Evolutionary conservation across 2,329 filamentous ascomycete genomes (phyloP), one percentile per base, ranked within the genome.

Genomic region (Colletotrichum coccodes): DNA sequence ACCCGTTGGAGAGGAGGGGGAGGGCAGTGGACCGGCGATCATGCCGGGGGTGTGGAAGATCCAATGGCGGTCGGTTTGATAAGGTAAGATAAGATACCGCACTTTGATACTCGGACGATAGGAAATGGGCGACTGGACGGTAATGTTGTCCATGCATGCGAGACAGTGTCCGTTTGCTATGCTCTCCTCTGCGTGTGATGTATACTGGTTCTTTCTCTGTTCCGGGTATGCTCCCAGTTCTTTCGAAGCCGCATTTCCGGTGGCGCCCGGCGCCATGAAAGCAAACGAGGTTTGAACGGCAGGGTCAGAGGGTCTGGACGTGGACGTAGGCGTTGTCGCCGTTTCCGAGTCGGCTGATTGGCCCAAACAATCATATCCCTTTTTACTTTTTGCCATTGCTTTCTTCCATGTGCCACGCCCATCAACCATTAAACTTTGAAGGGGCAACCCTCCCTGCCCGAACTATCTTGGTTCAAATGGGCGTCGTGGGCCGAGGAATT

Each of bases 11-110:
- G 38, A n/a, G n/a, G n/a, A n/a, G n/a, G n/a, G n/a, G n/a, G n/a
- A n/a, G n/a, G n/a, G n/a, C n/a, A n/a, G 32, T 50, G 42, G 58
- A 57, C 40, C 64, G 64, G 52, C 64, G 52, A 68, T 59, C 52
- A 64, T 30, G 52, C 50, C 23, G 44, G 52, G 30, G 36, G 26
- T 5, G 30, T 18, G 32, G 21, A 18, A 36, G 23, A 32, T n/a
- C n/a, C n/a, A n/a, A n/a, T 58, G 56, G 40, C 4, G 12, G 30
- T 30, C 28, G 23, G 38, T 18, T 38, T 21, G 12, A 18, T 3
- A 38, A n/a, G 14, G 38, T 28, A 28, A 18, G 21, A 28, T 42
- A 42, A 28, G 53, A 30, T 11, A 44, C 11, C 8, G 23, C 21
- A n/a, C 26, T n/a, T 30, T 18, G 12, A 30, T 36, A n/a, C 30